A percentile compares a stretch with the other conserved stretches of the same genome.
Conservation (phyloP, 345 rosid species). For the Salix exigua region DNA sequence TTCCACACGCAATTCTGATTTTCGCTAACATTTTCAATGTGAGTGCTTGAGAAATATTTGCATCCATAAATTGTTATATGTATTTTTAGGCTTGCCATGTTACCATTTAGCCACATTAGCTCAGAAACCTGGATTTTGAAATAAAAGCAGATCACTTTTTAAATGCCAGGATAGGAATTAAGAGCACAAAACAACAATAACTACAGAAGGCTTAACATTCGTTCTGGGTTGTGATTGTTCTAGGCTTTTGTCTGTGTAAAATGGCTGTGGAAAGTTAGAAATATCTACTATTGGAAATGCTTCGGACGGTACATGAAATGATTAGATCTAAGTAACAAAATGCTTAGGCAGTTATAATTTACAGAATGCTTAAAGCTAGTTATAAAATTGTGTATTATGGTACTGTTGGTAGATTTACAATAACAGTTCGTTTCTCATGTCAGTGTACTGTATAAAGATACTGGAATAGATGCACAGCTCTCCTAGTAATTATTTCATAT, state of each 20-base stretch:
- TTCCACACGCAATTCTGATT: background rate
- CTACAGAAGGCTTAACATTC: background rate
- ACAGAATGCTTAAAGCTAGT: too few species aligned
- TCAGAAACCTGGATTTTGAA: background rate
- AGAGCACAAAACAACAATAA: too few species aligned
- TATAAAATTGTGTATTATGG: too few species aligned
- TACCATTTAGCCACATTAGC: background rate
- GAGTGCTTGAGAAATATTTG: background rate
- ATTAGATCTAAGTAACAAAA: too few species aligned
- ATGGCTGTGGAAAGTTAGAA: too few species aligned
- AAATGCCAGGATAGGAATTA: background rate
- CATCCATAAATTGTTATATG: background rate
- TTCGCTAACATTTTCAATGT: background rate
- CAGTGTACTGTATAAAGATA: too few species aligned
- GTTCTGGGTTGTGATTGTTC: background rate
- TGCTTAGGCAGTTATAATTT: too few species aligned
- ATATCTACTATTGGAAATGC: too few species aligned
- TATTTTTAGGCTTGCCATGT: background rate
- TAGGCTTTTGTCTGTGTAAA: background rate
- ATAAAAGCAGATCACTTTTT: background rate
- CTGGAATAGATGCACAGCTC: background rate
- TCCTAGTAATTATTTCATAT: background rate
- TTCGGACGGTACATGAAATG: too few species aligned
- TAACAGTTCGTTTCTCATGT: too few species aligned
- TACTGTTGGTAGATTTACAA: too few species aligned